Evolutionary conservation across 2,329 filamentous ascomycete species (phyloP).

Genomic region (Epichloe baconii): DNA sequence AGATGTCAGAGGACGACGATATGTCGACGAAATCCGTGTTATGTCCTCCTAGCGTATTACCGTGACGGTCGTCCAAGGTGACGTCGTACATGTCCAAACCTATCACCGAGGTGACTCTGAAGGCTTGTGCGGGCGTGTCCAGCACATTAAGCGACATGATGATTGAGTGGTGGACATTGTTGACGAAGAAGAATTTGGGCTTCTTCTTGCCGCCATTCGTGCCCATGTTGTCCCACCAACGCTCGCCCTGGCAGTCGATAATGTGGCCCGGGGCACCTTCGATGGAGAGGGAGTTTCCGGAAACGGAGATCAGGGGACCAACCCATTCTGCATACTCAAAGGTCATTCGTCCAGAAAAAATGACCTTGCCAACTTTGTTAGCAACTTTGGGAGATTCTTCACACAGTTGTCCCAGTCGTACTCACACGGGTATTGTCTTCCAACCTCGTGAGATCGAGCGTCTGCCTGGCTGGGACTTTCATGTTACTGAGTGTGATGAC

Average conservation of each 20-base stretch:
- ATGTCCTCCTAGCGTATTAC: neutral
- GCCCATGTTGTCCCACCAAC: conserved; percentile 51
- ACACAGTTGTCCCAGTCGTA: neutral
- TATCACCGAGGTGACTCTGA: neutral
- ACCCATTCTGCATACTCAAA: neutral
- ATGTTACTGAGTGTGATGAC: neutral
- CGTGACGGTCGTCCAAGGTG: neutral
- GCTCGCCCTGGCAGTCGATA: conserved; percentile 42
- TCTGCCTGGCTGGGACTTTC: neutral
- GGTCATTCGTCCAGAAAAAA: neutral
- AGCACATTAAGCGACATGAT: neutral
- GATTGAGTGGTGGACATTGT: conserved; percentile 16
- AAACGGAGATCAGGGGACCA: neutral
- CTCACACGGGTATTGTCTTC: neutral
- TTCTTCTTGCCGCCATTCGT: conserved; percentile 46
- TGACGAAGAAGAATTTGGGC: conserved; percentile 46
- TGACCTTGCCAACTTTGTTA: neutral
- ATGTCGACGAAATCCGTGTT: conserved; percentile 1
- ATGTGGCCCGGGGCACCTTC: conserved; percentile 12
- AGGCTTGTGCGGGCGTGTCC: neutral
- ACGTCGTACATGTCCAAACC: neutral
- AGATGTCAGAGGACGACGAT: neutral
- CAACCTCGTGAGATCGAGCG: neutral
- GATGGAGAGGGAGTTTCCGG: neutral
- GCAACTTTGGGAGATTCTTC: neutral